Evolutionary conservation across 2,329 filamentous ascomycete genomes (phyloP), one percentile per base, ranked within the genome.

Genomic region (Aspergillus sclerotialis): DNA sequence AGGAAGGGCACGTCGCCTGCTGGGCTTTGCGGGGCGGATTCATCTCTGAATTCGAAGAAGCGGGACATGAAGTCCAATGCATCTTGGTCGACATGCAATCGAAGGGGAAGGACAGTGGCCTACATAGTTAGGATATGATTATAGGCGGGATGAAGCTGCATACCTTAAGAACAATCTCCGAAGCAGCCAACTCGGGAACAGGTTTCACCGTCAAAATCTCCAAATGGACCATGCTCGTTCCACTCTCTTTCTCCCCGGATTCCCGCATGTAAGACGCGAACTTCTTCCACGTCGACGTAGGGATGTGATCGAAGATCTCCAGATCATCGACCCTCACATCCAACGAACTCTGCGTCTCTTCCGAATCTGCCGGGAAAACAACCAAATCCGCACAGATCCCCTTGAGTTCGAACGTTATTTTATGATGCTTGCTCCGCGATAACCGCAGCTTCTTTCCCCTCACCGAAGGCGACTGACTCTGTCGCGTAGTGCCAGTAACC

Each of bases 41-140:
- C 84, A 48, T 95, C 88, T 53, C 94, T 93, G 71, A 98, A 98
- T 51, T 94, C 89, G 52, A 98, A 98, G 68, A 98, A 98, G 2
- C 92, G 80, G 2, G 84, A 94, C 55, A 98, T 85, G 56, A 98
- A 98, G 56, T 98, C 92, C 4, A 98, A 74, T 1, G 92, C 90
- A 61, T 98, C 92, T 61, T 98, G 92, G 52, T 98, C 92, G 21
- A 98, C 89, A 56, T 98, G 92, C 1, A 98, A 71, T 28, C 92
- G 79, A 17, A 98, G 67, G 1, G 92, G 92, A 18, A 96, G 71
- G 12, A 98, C 60, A 1, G 78, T 83, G 10, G 78, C 76, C 67
- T 74, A 37, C 5, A 25, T 6, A 15, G 31, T 52, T 40, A 56
- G 40, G 28, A 33, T n/a, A n/a, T n/a, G n/a, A n/a, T n/a, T n/a